A percentile compares a stretch with the other conserved stretches of the same genome.
Conservation (phyloP, 768 basidiomycete genomes). For the Crucibulum laeve region DNA sequence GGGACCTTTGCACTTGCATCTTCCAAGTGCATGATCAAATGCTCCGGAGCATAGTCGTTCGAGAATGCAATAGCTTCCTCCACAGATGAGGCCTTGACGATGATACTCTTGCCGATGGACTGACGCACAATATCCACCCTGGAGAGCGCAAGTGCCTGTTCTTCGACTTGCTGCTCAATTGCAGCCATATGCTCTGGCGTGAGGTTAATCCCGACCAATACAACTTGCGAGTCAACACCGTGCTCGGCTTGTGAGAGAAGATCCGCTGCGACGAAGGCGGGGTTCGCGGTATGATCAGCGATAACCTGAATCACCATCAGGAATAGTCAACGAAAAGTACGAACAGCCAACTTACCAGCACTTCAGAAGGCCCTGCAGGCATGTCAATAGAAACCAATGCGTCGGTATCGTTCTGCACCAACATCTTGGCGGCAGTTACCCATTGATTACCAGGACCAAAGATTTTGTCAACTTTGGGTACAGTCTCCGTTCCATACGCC, state of each 20-base stretch:
- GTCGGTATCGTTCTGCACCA: slow-evolving; percentile 97
- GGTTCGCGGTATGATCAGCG: slow-evolving; percentile 81
- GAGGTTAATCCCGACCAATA: slow-evolving; percentile 79
- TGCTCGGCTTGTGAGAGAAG: slow-evolving; percentile 98
- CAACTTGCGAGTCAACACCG: slow-evolving; percentile 96
- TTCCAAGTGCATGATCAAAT: slow-evolving; percentile 87
- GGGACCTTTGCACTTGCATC: slow-evolving; percentile 62
- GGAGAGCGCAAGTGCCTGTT: slow-evolving; percentile 80
- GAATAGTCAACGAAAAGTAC: background rate
- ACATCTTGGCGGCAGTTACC: slow-evolving; percentile 99
- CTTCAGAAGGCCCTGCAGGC: slow-evolving; percentile 98
- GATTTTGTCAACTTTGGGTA: slow-evolving; percentile 98
- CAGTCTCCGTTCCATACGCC: slow-evolving; percentile 93
- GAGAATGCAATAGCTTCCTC: slow-evolving; percentile 84
- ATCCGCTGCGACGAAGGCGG: slow-evolving; percentile 93
- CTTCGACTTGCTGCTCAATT: slow-evolving; percentile 83
- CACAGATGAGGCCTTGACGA: slow-evolving; percentile 64
- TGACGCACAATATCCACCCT: slow-evolving; percentile 88
- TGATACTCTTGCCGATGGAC: slow-evolving; percentile 87
- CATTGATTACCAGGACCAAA: slow-evolving; percentile 99
- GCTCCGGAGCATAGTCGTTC: slow-evolving; percentile 98
- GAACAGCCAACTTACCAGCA: slow-evolving; percentile 66
- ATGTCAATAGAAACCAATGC: slow-evolving; percentile 97
- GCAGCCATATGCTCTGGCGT: slow-evolving; percentile 54
- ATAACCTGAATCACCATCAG: slow-evolving; percentile 64